phyloP scores from a whole-genome alignment of 345 rosid species.

The Syzygium oleosum region DNA sequence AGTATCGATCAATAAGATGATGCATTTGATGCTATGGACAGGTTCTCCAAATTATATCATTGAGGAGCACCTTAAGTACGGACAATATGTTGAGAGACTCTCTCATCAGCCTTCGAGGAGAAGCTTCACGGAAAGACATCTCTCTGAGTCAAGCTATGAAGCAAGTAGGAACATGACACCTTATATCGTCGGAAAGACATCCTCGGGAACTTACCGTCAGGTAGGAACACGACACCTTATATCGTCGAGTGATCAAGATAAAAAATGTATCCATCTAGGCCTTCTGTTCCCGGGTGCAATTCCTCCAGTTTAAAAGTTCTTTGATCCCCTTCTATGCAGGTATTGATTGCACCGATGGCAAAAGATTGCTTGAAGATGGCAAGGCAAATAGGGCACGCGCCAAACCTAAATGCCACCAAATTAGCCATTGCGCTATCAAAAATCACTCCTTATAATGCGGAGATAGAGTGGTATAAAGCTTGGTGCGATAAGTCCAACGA shows the following conservation, averaged over 20 bases:
- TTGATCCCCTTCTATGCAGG: neutral
- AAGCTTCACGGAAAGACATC: conserved; percentile 19
- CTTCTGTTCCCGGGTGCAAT: accelerated
- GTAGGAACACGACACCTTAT: neutral
- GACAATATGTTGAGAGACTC: conserved; percentile 32
- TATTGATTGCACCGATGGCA: neutral
- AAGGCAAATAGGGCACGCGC: neutral
- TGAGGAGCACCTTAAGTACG: conserved; percentile 61
- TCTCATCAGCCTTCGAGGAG: conserved; percentile 33
- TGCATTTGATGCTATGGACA: conserved; percentile 30
- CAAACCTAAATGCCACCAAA: conserved; percentile 2
- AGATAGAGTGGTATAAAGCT: conserved; percentile 11
- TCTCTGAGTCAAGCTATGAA: conserved; percentile 52
- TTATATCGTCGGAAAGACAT: accelerated
- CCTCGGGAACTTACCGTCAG: conserved; percentile 36
- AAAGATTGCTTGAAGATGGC: conserved; percentile 1
- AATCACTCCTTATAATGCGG: conserved; percentile 5
- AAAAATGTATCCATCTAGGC: no score
- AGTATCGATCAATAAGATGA: conserved; percentile 31
- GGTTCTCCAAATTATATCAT: conserved; percentile 20
- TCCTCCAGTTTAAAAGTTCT: neutral
- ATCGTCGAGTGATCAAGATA: no score
- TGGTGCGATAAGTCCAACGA: neutral
- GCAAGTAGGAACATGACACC: conserved; percentile 21
- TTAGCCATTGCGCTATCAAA: conserved; percentile 2